These are phyloP conservation scores for Russula earlei DNA, from an alignment of 768 basidiomycete species.

Conservation along the genomic window DNA sequence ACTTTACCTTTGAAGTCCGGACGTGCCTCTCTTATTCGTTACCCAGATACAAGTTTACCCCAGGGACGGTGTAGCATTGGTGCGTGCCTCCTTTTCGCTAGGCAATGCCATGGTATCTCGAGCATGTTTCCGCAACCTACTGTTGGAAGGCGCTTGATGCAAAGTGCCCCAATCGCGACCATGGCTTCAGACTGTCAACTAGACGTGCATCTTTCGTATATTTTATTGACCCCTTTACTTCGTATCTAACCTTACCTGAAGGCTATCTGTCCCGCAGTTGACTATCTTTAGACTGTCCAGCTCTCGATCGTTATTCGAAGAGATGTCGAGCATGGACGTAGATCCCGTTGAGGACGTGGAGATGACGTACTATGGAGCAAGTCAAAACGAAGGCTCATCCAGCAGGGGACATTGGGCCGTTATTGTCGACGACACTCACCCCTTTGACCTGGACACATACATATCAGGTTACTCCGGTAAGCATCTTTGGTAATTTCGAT, in stretches of 20 bases:
- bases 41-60: not conserved
- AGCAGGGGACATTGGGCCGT: constrained; percentile 4
- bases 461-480: constrained; percentile 68
- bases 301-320: not conserved
- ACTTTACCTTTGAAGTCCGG: not conserved
- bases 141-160: not conserved
- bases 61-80: not conserved
- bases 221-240: not conserved
- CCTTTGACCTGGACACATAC: constrained; percentile 81
- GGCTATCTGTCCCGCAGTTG: not conserved
- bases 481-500: constrained; percentile 12
- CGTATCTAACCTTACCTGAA: not conserved
- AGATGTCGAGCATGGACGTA: constrained; percentile 19
- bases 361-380: not conserved
- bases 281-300: not conserved
- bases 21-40: not conserved
- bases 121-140: not conserved
- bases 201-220: not conserved
- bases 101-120: not conserved
- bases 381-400: constrained; percentile 6
- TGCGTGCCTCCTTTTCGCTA: not conserved
- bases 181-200: not conserved
- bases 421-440: constrained; percentile 64
- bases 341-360: constrained; percentile 15
- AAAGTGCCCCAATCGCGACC: not conserved